Base-by-base conservation (phyloP, 1,284 basidiomycete species). In the Leccinum huronense region DNA sequence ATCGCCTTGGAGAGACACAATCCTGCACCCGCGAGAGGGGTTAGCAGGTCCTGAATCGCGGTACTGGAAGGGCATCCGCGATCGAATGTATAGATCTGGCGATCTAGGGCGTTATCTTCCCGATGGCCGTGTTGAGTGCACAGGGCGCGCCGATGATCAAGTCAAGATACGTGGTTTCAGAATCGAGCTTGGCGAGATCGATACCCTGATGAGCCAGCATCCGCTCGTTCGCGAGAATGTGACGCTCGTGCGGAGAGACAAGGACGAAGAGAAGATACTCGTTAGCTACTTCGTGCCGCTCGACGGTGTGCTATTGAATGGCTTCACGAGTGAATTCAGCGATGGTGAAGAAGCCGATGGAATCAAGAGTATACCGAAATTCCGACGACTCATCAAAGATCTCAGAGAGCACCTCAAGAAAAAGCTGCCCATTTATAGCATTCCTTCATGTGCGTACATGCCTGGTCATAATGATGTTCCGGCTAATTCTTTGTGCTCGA, bases 91-190 rank as follows among this genome's bases (percentile, higher is more conserved):
- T 79, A 88, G 94, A 68, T 96, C 95, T 31, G 97, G 97, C 36
- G 97, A 99, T 78, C 83, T 99, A 2, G 97, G 97, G 3, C 87
- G 97, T 14, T 99, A 99, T 79, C 82, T 94, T 34, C 94, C 97
- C 2, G 88, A 94, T 74, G 97, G 97, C 4, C 89, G 87, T 48
- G 97, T 99, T 16, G 97, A 99, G 76, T 99, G 97, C 78, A 97
- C 94, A 0, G 97, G 97, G 10, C 89, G 97, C 58, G 96, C 96
- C 5, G 97, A 99, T 75, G 97, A 99, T 75, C 97, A 99, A 77
- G 94, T 99, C 80, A 99, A 99, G 82, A 99, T 99, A 77, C 93
- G 97, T 66, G 97, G 97, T 7, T 99, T 99, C 89, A 86, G 97
- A 40, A 99, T 99, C 75, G 97, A 99, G 79, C 85, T 99, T 6